Evolutionary conservation across 1,139 yeast genomes (phyloP), one percentile per base, ranked within the genome.

Genomic region (Saccharomyces hybrid): DNA sequence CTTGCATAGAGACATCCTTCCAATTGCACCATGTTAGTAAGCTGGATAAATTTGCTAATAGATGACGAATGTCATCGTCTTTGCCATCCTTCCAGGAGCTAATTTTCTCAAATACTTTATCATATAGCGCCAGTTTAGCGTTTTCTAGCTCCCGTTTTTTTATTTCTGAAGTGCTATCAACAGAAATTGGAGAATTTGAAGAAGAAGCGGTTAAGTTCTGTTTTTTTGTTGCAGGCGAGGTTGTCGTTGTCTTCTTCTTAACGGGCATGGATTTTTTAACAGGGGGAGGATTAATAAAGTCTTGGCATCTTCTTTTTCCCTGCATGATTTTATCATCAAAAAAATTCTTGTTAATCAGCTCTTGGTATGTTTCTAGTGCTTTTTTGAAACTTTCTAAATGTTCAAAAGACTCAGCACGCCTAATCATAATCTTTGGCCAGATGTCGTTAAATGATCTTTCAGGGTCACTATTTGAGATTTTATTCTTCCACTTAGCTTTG

Each of bases 371-470:
- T 0, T 71, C 74, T 44, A 88, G 74, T 0, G 98, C 85, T 5
- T 79, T 83, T 52, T 75, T 69, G 68, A 78, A 88, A 59, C 78
- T 78, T 64, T 95, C 99, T 58, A 84, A 67, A 70, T 83, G 81
- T 69, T 95, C 99, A 50, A 83, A 75, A 1, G 91, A 84, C 64
- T 93, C 97, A 0, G 97, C 98, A 61, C 82, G 80, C 57, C 87
- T 81, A 3, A 79, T 71, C 49, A 83, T 68, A 41, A 91, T 74
- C 68, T 90, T 91, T 27, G 79, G 72, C 84, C 90, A 88, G 72
- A 95, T 83, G 27, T 82, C 83, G 63, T 80, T 82, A 59, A 84
- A 76, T 0, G 80, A 69, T 65, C 85, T 89, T 5, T 78, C 81
- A 3, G 78, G 78, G 52, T 78, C 81, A 31, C 78, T 71, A 14